phyloP scores from a whole-genome alignment of 1,284 basidiomycete genomes.

The Leucoagaricus sp. region DNA sequence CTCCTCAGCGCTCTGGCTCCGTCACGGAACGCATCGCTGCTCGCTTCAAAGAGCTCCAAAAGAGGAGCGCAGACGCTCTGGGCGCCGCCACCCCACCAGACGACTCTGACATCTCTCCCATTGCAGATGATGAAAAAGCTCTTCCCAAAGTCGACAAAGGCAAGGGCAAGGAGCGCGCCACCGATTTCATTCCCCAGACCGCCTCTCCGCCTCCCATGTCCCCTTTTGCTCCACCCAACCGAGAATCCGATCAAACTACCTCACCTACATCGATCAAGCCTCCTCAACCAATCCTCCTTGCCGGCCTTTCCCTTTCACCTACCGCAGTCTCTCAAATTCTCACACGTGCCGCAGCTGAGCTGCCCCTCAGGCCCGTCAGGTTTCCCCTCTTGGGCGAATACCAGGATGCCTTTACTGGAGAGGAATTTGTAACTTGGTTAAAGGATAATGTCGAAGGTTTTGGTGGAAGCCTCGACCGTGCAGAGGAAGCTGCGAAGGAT shows the following conservation, averaged over 20 bases:
- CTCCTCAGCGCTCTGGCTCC: slow-evolving; percentile 62
- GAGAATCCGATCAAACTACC: neutral
- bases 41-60: slow-evolving; percentile 74
- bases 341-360: slow-evolving; percentile 61
- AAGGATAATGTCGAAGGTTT: slow-evolving; percentile 69
- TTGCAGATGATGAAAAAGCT: slow-evolving; percentile 38
- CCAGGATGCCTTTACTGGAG: slow-evolving; percentile 81
- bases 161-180: slow-evolving; percentile 65
- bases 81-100: slow-evolving; percentile 31
- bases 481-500: slow-evolving; percentile 78
- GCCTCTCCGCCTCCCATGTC: slow-evolving; percentile 68
- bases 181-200: slow-evolving; percentile 34
- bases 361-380: slow-evolving; percentile 64
- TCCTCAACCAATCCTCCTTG: slow-evolving; percentile 67
- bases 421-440: slow-evolving; percentile 79
- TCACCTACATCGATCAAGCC: slow-evolving; percentile 33
- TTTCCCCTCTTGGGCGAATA: slow-evolving; percentile 89
- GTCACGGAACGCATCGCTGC: slow-evolving; percentile 78
- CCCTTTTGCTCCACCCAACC: slow-evolving; percentile 29
- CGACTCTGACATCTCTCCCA: slow-evolving; percentile 28
- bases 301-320: slow-evolving; percentile 69
- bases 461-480: slow-evolving; percentile 71
- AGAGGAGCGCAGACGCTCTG: slow-evolving; percentile 47
- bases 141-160: slow-evolving; percentile 72
- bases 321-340: slow-evolving; percentile 69